These are phyloP conservation scores for Acanthamoeba royreba DNA, from an alignment of 208 protist genomes.

Conservation along the genomic window DNA sequence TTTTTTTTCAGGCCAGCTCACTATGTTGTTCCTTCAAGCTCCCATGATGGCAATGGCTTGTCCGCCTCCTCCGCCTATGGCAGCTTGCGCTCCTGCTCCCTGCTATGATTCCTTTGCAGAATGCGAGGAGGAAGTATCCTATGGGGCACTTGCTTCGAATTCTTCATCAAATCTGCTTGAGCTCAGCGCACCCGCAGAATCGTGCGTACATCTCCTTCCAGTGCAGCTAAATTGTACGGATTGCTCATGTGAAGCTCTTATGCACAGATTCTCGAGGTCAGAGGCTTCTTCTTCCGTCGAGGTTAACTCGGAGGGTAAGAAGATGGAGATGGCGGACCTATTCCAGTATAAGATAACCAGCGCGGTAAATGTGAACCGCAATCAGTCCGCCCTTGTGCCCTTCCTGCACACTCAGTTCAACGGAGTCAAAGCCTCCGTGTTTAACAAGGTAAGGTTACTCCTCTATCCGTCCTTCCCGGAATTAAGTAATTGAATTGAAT, in stretches of 20 bases:
- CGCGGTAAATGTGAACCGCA: neutral
- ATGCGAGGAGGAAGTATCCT: too few relatives aligned
- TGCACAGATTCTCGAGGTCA: neutral
- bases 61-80: too few relatives aligned
- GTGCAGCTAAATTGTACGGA: neutral
- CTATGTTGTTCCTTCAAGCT: too few relatives aligned
- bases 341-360: conserved; percentile 5
- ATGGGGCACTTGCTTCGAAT: too few relatives aligned
- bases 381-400: neutral
- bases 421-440: neutral
- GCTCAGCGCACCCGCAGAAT: too few relatives aligned
- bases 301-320: neutral
- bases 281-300: neutral
- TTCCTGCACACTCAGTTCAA: neutral
- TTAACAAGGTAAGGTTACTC: neutral
- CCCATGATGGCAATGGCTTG: too few relatives aligned
- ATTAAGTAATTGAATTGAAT: neutral
- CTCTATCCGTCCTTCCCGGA: neutral
- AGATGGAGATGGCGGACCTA: neutral
- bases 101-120: too few relatives aligned
- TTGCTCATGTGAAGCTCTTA: neutral
- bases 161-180: too few relatives aligned
- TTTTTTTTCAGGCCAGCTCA: too few relatives aligned
- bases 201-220: too few relatives aligned
- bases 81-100: too few relatives aligned